Evolutionary conservation across 2,329 filamentous ascomycete genomes (phyloP), one percentile per base, ranked within the genome.

Genomic region (Fusarium denticulatum): DNA sequence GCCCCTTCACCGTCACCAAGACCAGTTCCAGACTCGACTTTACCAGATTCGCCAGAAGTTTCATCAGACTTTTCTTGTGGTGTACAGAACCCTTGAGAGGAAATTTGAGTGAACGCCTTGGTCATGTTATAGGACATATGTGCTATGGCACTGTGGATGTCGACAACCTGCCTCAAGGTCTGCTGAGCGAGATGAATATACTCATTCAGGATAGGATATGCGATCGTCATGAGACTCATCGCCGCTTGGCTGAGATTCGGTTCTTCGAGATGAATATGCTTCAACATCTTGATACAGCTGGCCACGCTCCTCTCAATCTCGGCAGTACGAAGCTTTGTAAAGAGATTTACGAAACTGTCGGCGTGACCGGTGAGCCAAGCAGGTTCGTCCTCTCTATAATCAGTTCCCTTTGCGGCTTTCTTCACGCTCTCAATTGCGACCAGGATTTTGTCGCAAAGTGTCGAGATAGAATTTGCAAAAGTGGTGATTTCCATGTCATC

Each of bases 1-100:
- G 93, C 95, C 24, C 96, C 97, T 81, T 98, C 94, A 16, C 96
- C 97, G 50, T 98, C 96, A 26, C 96, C 97, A 30, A 99, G 90
- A 39, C 96, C 97, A 16, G 95, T 98, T 22, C 97, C 97, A 42
- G 91, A 91, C 82, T 99, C 96, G 36, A 98, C 86, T 76, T 97
- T 93, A 18, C 95, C 94, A 30, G 90, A 88, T 67, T 93, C 89
- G 26, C 89, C 90, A 57, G 90, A 87, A 64, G 92, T 90, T 55
- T 92, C 90, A 45, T 94, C 89, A 2, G 90, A 91, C 76, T 95
- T 92, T 77, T 98, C 95, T 28, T 93, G 88, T 1, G 96, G 96
- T 26, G 92, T 94, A 80, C 96, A 99, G 86, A 98, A 98, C 5
- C 96, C 96, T 80, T 97, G 91, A 2, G 90, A 88, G 3, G 93